A percentile compares a stretch with the other conserved stretches of the same genome.
These are phyloP conservation scores for Lasiodiplodia sp. DNA, from an alignment of 2,329 filamentous ascomycete species.

Conservation along the genomic window DNA sequence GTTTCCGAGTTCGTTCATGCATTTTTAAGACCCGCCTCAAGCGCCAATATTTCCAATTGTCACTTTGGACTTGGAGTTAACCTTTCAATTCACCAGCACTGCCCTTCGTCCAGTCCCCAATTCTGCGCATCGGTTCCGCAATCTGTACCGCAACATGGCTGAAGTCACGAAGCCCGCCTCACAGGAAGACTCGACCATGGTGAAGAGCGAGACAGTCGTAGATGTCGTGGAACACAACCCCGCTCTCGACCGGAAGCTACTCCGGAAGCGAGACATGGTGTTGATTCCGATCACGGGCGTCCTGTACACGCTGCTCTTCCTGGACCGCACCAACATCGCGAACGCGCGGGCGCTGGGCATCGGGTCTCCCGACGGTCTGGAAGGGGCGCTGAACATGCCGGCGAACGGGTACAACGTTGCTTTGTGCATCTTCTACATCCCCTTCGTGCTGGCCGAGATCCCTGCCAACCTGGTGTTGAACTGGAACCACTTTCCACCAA, in stretches of 20 bases:
- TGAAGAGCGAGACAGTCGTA: background rate
- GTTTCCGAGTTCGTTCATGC: background rate
- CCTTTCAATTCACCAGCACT: background rate
- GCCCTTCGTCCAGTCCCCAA: background rate
- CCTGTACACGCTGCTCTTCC: conserved; percentile 40
- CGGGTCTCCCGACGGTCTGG: conserved; percentile 39
- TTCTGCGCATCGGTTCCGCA: background rate
- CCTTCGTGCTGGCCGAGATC: conserved; percentile 79
- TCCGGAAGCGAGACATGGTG: conserved; percentile 54
- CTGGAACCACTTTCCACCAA: conserved; percentile 67
- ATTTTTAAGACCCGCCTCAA: background rate
- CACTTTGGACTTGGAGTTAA: background rate
- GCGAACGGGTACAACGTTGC: conserved; percentile 73
- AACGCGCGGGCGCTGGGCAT: conserved; percentile 62
- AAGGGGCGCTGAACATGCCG: conserved; percentile 67
- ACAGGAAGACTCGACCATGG: conserved; percentile 11
- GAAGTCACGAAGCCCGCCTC: conserved; percentile 2
- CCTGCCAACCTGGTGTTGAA: conserved; percentile 82
- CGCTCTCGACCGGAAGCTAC: conserved; percentile 19
- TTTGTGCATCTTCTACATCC: conserved; percentile 85
- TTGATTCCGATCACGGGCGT: conserved; percentile 39
- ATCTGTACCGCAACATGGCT: background rate
- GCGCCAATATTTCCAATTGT: background rate
- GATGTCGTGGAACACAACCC: background rate
- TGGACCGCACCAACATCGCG: conserved; percentile 40